Conservation (phyloP, 2,329 filamentous ascomycete species). For the Boeremia exigua region DNA sequence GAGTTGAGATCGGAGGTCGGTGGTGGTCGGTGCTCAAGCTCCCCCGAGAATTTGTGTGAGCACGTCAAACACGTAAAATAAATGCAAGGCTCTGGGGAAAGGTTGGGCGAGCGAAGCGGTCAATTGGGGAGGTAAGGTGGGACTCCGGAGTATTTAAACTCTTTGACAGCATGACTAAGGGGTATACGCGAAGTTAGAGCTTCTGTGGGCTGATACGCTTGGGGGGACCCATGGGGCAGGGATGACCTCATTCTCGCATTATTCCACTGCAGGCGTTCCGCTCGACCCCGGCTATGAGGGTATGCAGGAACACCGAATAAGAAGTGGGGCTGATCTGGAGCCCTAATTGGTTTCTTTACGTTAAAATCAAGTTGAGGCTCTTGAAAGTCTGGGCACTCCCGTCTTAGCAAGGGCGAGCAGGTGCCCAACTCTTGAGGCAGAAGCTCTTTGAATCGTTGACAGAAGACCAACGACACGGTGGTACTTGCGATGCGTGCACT, state of each 20-base stretch:
- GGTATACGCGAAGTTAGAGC: conserved; percentile 12
- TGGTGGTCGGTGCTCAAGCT: conserved; percentile 16
- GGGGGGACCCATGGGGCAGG: conserved; percentile 15
- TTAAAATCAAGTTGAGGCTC: conserved; percentile 11
- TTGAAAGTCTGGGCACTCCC: neutral
- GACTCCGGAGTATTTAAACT: conserved; percentile 15
- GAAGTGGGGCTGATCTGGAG: conserved; percentile 4
- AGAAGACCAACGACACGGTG: neutral
- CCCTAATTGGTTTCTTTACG: neutral
- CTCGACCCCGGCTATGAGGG: conserved; percentile 4
- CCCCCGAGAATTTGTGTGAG: conserved; percentile 9
- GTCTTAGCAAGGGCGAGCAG: neutral
- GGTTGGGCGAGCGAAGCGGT: neutral
- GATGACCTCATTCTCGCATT: conserved; percentile 13
- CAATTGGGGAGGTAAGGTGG: conserved; percentile 10
- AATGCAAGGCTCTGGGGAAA: neutral
- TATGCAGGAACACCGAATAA: conserved; percentile 12
- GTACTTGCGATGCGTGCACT: neutral
- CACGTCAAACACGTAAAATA: conserved; percentile 8
- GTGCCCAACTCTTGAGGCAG: neutral
- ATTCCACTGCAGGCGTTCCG: conserved; percentile 1
- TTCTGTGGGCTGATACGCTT: conserved; percentile 17
- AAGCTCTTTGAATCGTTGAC: neutral
- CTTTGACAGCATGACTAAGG: conserved; percentile 14
- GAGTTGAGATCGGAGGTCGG: conserved; percentile 9